Base-by-base conservation (phyloP, 2,329 filamentous ascomycete species). In the Paramyrothecium sp. region DNA sequence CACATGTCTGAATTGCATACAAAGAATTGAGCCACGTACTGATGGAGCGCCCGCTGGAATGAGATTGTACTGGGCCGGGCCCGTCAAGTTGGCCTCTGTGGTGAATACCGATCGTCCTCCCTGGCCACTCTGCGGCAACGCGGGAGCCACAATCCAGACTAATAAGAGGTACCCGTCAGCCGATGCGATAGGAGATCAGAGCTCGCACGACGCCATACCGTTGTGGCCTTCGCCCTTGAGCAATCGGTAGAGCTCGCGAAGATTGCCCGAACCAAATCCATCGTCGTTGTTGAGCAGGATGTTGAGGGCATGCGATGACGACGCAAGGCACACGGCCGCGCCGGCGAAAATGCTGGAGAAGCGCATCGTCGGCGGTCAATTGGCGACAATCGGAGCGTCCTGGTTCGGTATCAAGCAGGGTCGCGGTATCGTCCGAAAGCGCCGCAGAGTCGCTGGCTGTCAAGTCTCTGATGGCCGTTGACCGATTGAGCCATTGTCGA, bases 101-200 rank as follows among this genome's bases (percentile, higher is more conserved):
- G 68, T 68, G 23, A 71, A 71, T 7, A 65, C 61, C 22, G 66
- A 67, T 3, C 61, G 57, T 16, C 68, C 69, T 12, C 69, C 69
- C 49, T 66, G 63, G 26, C 69, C 65, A n/a, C 68, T 69, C 48
- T 71, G 69, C 21, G 67, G 66, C 2, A 61, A 63, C 3, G 66
- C 68, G 3, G 69, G 68, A 3, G 69, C 67, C 12, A 71, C 68
- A 17, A 71, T 60, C 68, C 67, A 71, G 7, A 66, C 68, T 71
- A 30, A 30, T 5, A 2, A 1, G 0, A n/a, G n/a, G n/a, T 21
- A 4, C 2, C 23, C 2, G 17, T 1, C 38, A 44, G 38, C 26
- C n/a, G 4, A 7, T 30, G 7, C 12, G 22, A 30, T 54, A 10
- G 13, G 2, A 1, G 3, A 2, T 7, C 17, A 1, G 1, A 1